Conservation (phyloP, 371 early-diverging fungal genomes). For the Mucor irregularis region DNA sequence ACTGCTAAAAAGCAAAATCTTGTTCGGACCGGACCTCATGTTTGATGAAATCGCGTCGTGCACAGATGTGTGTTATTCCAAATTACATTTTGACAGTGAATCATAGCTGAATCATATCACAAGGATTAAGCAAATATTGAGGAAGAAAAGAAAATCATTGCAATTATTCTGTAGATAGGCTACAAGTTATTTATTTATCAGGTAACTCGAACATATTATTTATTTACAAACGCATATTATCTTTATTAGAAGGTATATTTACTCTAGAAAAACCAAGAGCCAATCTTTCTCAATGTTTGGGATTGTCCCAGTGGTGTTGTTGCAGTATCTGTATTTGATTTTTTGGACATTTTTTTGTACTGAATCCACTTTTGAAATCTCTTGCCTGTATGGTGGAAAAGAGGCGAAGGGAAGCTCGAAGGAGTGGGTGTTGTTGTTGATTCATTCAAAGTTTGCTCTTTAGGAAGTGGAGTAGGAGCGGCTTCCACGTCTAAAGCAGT, state of each 20-base stretch:
- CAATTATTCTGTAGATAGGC: too few relatives aligned
- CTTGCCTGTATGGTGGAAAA: neutral
- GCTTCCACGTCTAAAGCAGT: neutral
- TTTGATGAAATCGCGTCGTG: too few relatives aligned
- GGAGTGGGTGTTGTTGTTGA: constrained; percentile 14
- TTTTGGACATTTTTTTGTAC: constrained; percentile 4
- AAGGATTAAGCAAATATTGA: too few relatives aligned
- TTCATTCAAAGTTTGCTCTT: constrained; percentile 14
- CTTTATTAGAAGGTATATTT: neutral
- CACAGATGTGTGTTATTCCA: too few relatives aligned
- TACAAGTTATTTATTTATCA: too few relatives aligned
- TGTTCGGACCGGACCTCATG: too few relatives aligned
- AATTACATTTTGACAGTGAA: too few relatives aligned
- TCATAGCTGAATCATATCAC: too few relatives aligned
- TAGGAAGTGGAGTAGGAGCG: constrained; percentile 12
- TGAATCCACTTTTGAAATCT: constrained; percentile 21
- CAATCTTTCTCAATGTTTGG: constrained; percentile 10
- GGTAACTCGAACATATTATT: too few relatives aligned
- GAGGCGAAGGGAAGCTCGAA: constrained; percentile 10
- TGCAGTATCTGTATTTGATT: constrained; percentile 8
- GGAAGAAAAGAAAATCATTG: too few relatives aligned
- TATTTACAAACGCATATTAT: neutral
- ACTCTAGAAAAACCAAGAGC: constrained; percentile 17
- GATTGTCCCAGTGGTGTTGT: constrained; percentile 11
- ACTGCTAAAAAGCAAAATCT: too few relatives aligned